These are phyloP conservation scores for Morella rubra DNA, from an alignment of 306 rosid genomes.

Conservation along the genomic window DNA sequence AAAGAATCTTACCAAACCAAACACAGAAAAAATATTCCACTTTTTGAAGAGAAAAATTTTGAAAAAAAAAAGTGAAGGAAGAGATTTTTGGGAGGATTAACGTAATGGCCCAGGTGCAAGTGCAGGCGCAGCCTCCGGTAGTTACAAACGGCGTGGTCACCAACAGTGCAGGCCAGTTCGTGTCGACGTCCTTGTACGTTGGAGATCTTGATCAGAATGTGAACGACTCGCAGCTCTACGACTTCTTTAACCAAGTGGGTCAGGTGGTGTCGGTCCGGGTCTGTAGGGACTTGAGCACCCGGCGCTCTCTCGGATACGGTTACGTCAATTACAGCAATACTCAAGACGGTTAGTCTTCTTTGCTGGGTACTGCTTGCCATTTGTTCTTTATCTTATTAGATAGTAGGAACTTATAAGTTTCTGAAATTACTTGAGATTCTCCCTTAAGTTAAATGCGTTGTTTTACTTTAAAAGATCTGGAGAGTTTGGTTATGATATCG, in stretches of 20 bases:
- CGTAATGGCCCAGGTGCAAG: slow-evolving; percentile 43
- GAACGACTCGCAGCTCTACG: slow-evolving; percentile 68
- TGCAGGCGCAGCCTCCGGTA: slow-evolving; percentile 53
- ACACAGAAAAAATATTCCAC: not conserved
- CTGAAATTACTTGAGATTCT: not conserved
- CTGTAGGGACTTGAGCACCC: slow-evolving; percentile 65
- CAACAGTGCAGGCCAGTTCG: slow-evolving; percentile 38
- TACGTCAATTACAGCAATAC: slow-evolving; percentile 65
- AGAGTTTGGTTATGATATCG: not conserved
- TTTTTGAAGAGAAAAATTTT: not conserved
- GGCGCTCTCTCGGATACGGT: slow-evolving; percentile 75
- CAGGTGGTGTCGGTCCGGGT: slow-evolving; percentile 64
- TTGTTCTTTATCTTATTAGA: not conserved
- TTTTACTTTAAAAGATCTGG: not conserved
- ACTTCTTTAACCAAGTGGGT: slow-evolving; percentile 59
- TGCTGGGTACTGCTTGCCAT: not conserved
- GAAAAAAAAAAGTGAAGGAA: not conserved
- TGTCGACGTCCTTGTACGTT: slow-evolving; percentile 61
- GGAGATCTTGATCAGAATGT: slow-evolving; percentile 68
- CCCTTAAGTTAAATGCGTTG: not conserved
- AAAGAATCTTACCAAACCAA: not conserved
- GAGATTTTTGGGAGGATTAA: not conserved
- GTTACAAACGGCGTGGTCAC: slow-evolving; percentile 29
- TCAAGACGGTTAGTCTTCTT: slow-evolving; percentile 53
- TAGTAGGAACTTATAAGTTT: not conserved